Conservation (phyloP, 257 asterid genomes). For the Solanum paucissectum region DNA sequence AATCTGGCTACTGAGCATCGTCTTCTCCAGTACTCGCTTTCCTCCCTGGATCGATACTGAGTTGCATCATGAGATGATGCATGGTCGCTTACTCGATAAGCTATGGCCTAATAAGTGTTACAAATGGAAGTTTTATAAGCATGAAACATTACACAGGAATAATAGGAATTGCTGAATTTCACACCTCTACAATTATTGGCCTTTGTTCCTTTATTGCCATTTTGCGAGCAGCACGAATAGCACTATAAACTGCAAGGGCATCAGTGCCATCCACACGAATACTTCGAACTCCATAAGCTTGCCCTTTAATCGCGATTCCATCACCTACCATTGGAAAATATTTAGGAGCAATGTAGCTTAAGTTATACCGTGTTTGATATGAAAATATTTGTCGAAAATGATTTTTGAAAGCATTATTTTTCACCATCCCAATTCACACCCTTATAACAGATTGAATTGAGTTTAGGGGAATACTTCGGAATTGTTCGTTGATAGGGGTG, state of each 20-base stretch:
- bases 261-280: conserved; percentile 83
- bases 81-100: conserved; percentile 86
- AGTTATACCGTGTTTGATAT: neutral
- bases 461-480: conserved; percentile 37
- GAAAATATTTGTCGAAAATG: too few species aligned
- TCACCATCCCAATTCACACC: too few species aligned
- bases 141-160: neutral
- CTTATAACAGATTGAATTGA: too few species aligned
- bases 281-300: conserved; percentile 68
- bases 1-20: conserved; percentile 42
- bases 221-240: conserved; percentile 57
- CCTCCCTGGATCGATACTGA: conserved; percentile 52
- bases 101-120: conserved; percentile 34
- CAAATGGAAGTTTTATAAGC: too few species aligned
- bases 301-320: conserved; percentile 79
- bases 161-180: neutral
- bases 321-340: conserved; percentile 39
- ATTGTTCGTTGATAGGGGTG: conserved; percentile 59
- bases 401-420: too few species aligned
- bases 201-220: conserved; percentile 58
- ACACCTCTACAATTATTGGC: conserved; percentile 86
- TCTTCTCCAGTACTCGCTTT: conserved; percentile 66
- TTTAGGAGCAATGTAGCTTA: neutral
- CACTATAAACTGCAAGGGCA: conserved; percentile 62
- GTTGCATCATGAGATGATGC: conserved; percentile 90